Base-by-base conservation (phyloP, 2,329 filamentous ascomycete species). In the Pyrenochaeta sp. region DNA sequence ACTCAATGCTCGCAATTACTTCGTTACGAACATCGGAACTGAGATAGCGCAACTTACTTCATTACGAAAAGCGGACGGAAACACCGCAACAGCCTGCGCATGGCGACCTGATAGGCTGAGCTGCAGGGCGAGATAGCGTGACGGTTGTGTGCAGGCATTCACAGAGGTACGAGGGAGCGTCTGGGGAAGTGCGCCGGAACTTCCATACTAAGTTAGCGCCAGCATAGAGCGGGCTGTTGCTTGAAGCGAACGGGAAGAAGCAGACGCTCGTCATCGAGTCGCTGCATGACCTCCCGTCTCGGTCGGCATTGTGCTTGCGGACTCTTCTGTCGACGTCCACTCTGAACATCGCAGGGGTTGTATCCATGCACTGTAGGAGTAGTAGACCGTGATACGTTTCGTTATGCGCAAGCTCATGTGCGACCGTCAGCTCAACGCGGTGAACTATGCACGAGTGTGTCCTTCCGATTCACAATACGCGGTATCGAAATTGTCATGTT, bases 261-360 rank as follows among this genome's bases (percentile, higher is more conserved):
- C 62, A 65, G 59, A 62, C 54, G 67, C 59, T 69, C 59, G 64
- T 67, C 64, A 68, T 69, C 55, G 56, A 61, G 51, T 60, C 48
- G 62, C 50, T 62, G 61, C 61, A 62, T 62, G 47, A 53, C 58
- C 50, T 60, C 51, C 62, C 51, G 52, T 57, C 45, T 62, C 54
- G 54, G 52, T 57, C 51, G 59, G 56, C 60, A 58, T 57, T 42
- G 28, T 54, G 45, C 53, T 54, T 50, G 50, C 28, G 59, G 36
- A 40, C 37, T 40, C 46, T 52, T 39, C 32, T 53, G 30, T 51
- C 27, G 39, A 54, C 39, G 30, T 25, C 43, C 42, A 61, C 49
- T 56, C 22, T 59, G 59, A 59, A 40, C 27, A 53, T 61, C 40
- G 39, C 51, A 56, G 51, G 53, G 48, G 24, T 25, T 50, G 36